Conservation (phyloP, 2,329 filamentous ascomycete genomes). For the Alternaria infectoria region DNA sequence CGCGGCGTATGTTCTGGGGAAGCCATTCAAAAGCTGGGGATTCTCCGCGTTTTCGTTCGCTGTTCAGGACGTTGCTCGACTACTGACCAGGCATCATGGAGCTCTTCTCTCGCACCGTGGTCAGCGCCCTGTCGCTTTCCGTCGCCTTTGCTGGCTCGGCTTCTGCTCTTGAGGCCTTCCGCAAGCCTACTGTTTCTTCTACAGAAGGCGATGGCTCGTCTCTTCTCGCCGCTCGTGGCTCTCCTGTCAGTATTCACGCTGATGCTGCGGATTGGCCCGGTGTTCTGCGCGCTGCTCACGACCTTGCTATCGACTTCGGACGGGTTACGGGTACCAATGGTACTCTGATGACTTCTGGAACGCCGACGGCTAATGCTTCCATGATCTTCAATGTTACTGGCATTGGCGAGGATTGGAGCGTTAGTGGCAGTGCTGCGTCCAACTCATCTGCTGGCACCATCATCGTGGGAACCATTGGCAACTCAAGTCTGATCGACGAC, state of each 20-base stretch:
- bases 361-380: constrained; percentile 54
- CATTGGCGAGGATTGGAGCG: constrained; percentile 44
- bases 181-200: constrained; percentile 58
- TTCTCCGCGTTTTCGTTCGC: constrained; percentile 6
- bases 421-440: constrained; percentile 19
- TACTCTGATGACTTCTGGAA: constrained; percentile 60
- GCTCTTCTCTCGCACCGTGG: constrained; percentile 34
- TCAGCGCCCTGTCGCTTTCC: constrained; percentile 35
- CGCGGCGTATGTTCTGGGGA: constrained; percentile 1
- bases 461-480: constrained; percentile 72
- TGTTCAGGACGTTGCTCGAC: constrained; percentile 12
- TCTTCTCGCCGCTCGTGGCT: constrained; percentile 38
- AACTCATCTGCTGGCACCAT: constrained; percentile 55
- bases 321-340: constrained; percentile 72
- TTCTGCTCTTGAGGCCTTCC: constrained; percentile 49
- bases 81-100: constrained; percentile 29
- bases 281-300: constrained; percentile 70
- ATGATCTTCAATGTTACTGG: constrained; percentile 53
- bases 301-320: constrained; percentile 72
- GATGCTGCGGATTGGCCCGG: constrained; percentile 66
- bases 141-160: constrained; percentile 26
- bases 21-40: constrained; percentile 18
- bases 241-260: constrained; percentile 40
- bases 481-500: constrained; percentile 66
- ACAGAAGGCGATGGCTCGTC: constrained; percentile 49